Evolutionary conservation across 2,329 filamentous ascomycete species (phyloP), one percentile per base, ranked within the genome.

Genomic region (Calcarisporium arbuscula): DNA sequence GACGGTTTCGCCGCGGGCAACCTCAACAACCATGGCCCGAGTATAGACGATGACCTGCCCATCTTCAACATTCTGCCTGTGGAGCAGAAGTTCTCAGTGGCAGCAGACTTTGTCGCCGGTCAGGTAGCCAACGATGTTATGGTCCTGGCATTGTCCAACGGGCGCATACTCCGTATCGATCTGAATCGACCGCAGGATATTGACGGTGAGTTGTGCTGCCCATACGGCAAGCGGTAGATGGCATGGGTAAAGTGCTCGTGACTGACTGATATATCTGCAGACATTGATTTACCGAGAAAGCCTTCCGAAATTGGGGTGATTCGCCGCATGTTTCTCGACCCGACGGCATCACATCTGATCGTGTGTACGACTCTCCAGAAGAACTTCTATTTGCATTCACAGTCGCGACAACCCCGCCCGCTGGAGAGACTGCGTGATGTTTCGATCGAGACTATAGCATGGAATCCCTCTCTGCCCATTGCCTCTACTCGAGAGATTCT

Each of bases 61-160:
- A 94, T 98, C 63, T 98, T 98, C 69, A 85, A 92, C 56, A 80
- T 96, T 55, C 85, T 95, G 64, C 80, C 77, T 43, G 92, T 96
- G 25, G 83, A 94, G 67, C 79, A 96, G 43, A 85, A 92, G 58
- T 98, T 98, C 70, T 83, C 86, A 40, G 82, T 96, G 51, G 86
- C 90, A 3, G 88, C 90, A 46, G 86, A 95, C 61, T 96, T 98
- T 56, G 92, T 95, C 30, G 89, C 92, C 14, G 89, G 89, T 26
- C 89, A 95, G 61, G 90, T 96, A 36, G 89, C 90, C 45, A 96
- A 98, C 62, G 95, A 98, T 68, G 89, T 96, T 42, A 74, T 98
- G 38, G 80, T 96, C 16, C 71, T 98, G 33, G 92, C 92, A 26
- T 74, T 98, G 23, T 90, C 88, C 5, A 95, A 90, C 39, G 87